phyloP scores from a whole-genome alignment of 2,329 filamentous ascomycete genomes.

The Cyclaneusma minus region DNA sequence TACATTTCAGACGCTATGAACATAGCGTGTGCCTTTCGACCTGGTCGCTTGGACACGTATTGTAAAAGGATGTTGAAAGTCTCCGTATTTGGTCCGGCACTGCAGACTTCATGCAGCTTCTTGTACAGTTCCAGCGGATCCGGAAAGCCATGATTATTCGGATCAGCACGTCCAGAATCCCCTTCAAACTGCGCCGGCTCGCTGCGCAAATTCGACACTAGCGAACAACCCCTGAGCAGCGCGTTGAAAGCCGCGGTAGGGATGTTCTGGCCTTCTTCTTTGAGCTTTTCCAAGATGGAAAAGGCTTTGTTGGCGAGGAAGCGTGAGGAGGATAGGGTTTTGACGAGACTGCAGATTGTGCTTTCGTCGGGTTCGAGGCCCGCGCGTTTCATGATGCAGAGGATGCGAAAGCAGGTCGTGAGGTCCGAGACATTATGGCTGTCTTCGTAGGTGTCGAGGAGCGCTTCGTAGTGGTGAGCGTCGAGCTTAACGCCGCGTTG shows the following conservation, averaged over 20 bases:
- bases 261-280: constrained; percentile 28
- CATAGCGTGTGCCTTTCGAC: constrained; percentile 37
- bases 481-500: constrained; percentile 40
- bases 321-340: constrained; percentile 30
- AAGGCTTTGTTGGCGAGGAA: constrained; percentile 35
- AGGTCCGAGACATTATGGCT: constrained; percentile 42
- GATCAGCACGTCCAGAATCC: constrained; percentile 31
- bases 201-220: too few species aligned
- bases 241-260: constrained; percentile 34
- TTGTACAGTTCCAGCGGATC: constrained; percentile 48
- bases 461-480: constrained; percentile 62
- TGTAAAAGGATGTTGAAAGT: constrained; percentile 46
- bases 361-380: constrained; percentile 38
- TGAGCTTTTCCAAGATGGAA: constrained; percentile 37
- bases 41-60: constrained; percentile 25
- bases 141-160: too few species aligned
- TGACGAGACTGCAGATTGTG: constrained; percentile 48
- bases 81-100: constrained; percentile 27
- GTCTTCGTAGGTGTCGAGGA: constrained; percentile 54
- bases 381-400: constrained; percentile 59
- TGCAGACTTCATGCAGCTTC: constrained; percentile 34
- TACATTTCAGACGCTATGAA: constrained; percentile 48
- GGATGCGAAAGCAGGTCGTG: constrained; percentile 47
- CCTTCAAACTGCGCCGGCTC: constrained; percentile 19
- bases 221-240: too few species aligned